Evolutionary conservation across 2,329 filamentous ascomycete genomes (phyloP).

Genomic region (Didymella segeticola): DNA sequence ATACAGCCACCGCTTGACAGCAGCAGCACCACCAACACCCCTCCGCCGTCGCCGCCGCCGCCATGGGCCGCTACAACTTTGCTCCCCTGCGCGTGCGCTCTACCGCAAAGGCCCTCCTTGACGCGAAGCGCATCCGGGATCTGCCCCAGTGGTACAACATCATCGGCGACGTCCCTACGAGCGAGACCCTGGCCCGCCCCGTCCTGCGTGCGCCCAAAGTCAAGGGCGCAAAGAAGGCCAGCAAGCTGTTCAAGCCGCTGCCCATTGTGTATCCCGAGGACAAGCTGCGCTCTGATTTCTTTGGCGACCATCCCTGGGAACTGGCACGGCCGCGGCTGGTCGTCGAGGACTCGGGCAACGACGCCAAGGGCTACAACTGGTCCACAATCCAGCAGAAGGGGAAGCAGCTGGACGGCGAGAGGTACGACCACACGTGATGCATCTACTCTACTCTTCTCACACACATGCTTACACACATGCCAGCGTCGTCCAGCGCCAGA

Average conservation of each 20-base stretch:
- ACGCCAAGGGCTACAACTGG: constrained; percentile 80
- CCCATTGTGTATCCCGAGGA: constrained; percentile 84
- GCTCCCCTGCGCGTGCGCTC: constrained; percentile 60
- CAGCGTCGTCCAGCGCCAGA: constrained; percentile 90
- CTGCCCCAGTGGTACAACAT: constrained; percentile 65
- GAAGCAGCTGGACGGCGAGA: constrained; percentile 81
- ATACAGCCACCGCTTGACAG: neutral
- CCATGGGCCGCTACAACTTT: constrained; percentile 62
- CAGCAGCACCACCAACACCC: neutral
- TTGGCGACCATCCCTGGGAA: constrained; percentile 96
- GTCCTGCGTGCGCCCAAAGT: constrained; percentile 55
- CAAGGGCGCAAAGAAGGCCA: constrained; percentile 62
- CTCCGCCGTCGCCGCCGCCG: constrained; percentile 8
- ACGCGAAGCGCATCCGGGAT: constrained; percentile 49
- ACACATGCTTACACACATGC: too few species aligned
- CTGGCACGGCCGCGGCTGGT: constrained; percentile 85
- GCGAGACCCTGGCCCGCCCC: constrained; percentile 65
- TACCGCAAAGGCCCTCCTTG: constrained; percentile 58
- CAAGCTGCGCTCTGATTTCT: constrained; percentile 79
- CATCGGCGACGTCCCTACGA: constrained; percentile 64
- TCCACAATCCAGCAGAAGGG: constrained; percentile 76
- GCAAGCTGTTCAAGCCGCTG: constrained; percentile 81
- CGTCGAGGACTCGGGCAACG: constrained; percentile 84
- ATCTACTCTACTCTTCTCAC: too few species aligned
- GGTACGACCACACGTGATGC: constrained; percentile 57